Evolutionary conservation across 2,329 filamentous ascomycete genomes (phyloP), one percentile per base, ranked within the genome.

Genomic region (Neurospora sp.): DNA sequence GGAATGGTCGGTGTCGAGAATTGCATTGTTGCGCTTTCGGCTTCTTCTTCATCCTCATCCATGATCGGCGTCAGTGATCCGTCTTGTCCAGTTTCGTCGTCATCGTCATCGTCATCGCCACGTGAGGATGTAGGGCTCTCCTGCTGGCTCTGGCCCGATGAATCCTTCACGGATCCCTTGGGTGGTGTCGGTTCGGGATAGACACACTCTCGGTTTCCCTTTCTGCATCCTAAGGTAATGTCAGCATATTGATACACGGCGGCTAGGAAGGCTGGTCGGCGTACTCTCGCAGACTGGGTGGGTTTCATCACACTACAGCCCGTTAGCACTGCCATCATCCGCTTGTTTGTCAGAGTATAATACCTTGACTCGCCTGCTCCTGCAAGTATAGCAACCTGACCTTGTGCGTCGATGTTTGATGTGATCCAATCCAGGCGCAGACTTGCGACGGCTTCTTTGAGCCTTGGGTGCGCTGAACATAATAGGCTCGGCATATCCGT

Each of bases 351-450:
- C 33, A 40, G 41, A 52, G 46, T n/a, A 17, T 23, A 15, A 67
- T 82, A 89, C 88, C 85, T 91, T 98, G 68, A 98, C 94, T 79
- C 96, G 88, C 74, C 96, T 88, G 76, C 90, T 90, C 71, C 96
- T 88, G 80, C 96, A 99, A 66, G 94, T 98, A 74, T 85, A 97
- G 81, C 96, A 99, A 37, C 96, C 96, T 73, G 93, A 97, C 75
- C 96, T 87, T 62, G 96, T 98, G 74, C 96, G 89, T 72, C 94
- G 91, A 79, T 98, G 95, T 80, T 98, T 98, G 74, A 96, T 91
- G 77, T 91, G 90, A 72, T 96, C 92, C 66, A 82, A 72, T 3
- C 83, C 84, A 2, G 82, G 78, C 10, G 81, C 76, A 0, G 85
- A 86, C 73, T 87, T 87, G 70, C 85, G 83, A 67, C 86, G 82